phyloP scores from a whole-genome alignment of 2,329 filamentous ascomycete species.

The Calonectria pseudoreteaudii region DNA sequence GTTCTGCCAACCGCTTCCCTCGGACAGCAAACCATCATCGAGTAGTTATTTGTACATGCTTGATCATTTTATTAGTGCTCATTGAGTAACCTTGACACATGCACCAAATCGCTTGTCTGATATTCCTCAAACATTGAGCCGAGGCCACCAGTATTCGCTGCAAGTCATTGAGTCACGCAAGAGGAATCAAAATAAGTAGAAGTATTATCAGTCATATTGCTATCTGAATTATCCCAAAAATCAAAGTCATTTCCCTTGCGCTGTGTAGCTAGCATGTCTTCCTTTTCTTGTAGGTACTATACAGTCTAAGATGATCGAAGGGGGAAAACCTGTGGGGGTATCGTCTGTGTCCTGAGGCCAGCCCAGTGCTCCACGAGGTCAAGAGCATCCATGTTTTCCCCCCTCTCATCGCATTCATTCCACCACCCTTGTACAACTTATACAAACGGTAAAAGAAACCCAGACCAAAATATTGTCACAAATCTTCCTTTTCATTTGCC shows the following conservation, averaged over 20 bases:
- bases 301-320: slow-evolving; percentile 42
- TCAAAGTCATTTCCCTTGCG: slow-evolving; percentile 31
- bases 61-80: neutral
- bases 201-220: slow-evolving; percentile 11
- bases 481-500: slow-evolving; percentile 25
- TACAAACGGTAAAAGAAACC: slow-evolving; percentile 41
- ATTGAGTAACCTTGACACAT: neutral
- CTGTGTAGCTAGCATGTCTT: slow-evolving; percentile 43
- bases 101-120: neutral
- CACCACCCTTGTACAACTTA: slow-evolving; percentile 42
- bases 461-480: slow-evolving; percentile 25
- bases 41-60: neutral
- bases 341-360: slow-evolving; percentile 49
- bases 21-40: neutral
- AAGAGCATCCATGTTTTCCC: slow-evolving; percentile 35
- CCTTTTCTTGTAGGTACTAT: slow-evolving; percentile 38
- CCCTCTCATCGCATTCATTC: slow-evolving; percentile 34
- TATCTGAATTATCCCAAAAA: slow-evolving; percentile 27
- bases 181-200: neutral
- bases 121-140: neutral
- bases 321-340: slow-evolving; percentile 44
- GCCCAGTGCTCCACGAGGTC: slow-evolving; percentile 43
- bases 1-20: neutral
- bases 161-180: neutral
- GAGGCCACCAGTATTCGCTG: neutral